These are phyloP conservation scores for Xylaria castorea DNA, from an alignment of 495 filamentous ascomycete genomes.

Conservation along the genomic window DNA sequence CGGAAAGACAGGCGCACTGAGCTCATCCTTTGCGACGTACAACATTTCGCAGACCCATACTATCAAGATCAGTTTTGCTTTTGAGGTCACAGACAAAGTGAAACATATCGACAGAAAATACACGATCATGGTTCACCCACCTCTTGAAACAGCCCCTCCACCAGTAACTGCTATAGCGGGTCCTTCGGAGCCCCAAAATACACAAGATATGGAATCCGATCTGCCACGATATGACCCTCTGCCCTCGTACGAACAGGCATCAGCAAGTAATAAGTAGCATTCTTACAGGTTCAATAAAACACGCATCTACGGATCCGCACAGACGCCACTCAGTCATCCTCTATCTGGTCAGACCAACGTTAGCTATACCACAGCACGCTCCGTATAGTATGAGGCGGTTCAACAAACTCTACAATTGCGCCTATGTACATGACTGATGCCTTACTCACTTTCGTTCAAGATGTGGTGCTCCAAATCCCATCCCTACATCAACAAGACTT, in stretches of 20 bases:
- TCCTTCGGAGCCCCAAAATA: neutral
- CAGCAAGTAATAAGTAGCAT: neutral
- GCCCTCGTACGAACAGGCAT: slow-evolving; percentile 16
- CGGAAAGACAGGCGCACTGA: neutral
- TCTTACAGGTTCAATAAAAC: neutral
- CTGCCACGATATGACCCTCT: slow-evolving; percentile 23
- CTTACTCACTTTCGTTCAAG: neutral
- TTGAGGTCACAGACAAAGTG: slow-evolving; percentile 9
- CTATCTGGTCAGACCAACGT: neutral
- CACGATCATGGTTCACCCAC: slow-evolving; percentile 12
- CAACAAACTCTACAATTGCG: neutral
- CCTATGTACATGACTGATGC: neutral
- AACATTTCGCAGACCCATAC: slow-evolving; percentile 17
- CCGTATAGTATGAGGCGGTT: neutral
- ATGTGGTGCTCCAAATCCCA: neutral
- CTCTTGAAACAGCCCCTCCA: neutral
- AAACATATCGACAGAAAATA: slow-evolving; percentile 13
- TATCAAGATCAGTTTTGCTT: slow-evolving; percentile 6
- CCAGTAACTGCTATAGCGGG: neutral
- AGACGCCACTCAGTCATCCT: neutral
- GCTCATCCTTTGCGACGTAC: slow-evolving; percentile 18
- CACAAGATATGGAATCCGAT: neutral
- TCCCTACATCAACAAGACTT: neutral
- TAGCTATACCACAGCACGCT: neutral
- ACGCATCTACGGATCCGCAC: too few relatives aligned